Percentiles rank a stretch among this genome's conserved stretches.
Conservation (phyloP, 805 yeast genomes). For the Metschnikowia dekortorum region DNA sequence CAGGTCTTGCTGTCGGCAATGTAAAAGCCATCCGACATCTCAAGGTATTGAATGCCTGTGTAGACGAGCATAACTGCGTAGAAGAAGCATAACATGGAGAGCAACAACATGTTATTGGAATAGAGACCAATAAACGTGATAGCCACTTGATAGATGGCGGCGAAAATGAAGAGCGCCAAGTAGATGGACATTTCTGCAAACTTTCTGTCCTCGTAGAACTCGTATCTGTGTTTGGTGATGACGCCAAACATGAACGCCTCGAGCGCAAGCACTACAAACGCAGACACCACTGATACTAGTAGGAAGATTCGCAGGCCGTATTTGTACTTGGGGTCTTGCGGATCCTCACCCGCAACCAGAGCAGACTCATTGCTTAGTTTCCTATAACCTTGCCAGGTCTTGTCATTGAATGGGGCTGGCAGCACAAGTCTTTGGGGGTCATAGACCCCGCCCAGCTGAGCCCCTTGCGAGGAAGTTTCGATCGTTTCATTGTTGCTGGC, state of each 20-base stretch:
- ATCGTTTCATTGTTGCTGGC: neutral
- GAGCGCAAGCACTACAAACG: conserved; percentile 30
- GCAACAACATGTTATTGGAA: conserved; percentile 36
- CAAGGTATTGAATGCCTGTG: conserved; percentile 44
- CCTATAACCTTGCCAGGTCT: neutral
- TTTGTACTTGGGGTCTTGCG: neutral
- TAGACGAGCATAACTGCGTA: conserved; percentile 42
- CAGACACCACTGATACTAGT: conserved; percentile 28
- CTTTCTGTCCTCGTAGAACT: conserved; percentile 14
- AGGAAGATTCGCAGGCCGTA: conserved; percentile 19
- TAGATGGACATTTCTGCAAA: conserved; percentile 36
- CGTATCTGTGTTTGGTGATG: conserved; percentile 29
- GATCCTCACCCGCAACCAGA: neutral
- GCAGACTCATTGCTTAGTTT: neutral
- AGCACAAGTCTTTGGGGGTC: neutral
- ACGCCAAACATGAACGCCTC: conserved; percentile 39
- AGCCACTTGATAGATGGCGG: conserved; percentile 38
- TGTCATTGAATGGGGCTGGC: neutral
- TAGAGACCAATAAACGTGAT: conserved; percentile 36
- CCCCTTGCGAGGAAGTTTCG: neutral
- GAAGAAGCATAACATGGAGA: conserved; percentile 37
- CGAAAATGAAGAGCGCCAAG: conserved; percentile 46
- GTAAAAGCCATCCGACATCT: conserved; percentile 26
- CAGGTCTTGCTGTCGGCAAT: conserved; percentile 19
- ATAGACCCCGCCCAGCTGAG: neutral